These are phyloP conservation scores for Drosera capensis DNA, from an alignment of 148 eudicot species.

Conservation along the genomic window DNA sequence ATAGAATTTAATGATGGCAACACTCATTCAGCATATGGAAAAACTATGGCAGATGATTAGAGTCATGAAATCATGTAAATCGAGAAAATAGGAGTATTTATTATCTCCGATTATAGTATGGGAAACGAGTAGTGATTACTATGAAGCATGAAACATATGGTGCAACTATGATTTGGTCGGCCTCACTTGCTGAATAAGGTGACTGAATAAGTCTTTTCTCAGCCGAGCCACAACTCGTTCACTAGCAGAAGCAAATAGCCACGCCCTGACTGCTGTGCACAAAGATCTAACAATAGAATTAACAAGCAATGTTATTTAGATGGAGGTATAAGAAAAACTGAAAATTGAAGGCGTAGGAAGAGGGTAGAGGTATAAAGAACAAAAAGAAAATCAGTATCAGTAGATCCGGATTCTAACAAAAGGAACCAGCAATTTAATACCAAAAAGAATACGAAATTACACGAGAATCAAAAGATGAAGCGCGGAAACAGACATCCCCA, in stretches of 20 bases:
- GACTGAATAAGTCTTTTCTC: constrained; percentile 63
- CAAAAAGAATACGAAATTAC: no score
- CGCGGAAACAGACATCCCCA: no score
- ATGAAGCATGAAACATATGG: neutral
- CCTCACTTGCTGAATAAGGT: constrained; percentile 58
- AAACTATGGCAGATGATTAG: neutral
- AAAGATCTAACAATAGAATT: constrained; percentile 43
- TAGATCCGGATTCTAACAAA: no score
- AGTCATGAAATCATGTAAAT: neutral
- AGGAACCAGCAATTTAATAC: no score
- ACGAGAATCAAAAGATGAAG: no score
- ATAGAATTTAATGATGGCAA: neutral
- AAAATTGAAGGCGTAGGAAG: neutral
- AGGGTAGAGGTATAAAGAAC: neutral
- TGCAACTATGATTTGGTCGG: neutral
- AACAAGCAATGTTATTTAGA: no score
- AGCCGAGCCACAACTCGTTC: constrained; percentile 89
- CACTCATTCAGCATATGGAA: neutral
- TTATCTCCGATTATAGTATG: no score
- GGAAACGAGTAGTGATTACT: no score
- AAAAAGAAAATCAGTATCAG: no score
- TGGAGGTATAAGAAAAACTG: no score
- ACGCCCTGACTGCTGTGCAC: constrained; percentile 62
- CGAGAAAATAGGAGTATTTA: no score
- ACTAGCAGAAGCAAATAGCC: constrained; percentile 82